Percentiles rank a stretch among this genome's conserved stretches.
These are phyloP conservation scores for Thielaviopsis musarum DNA, from an alignment of 2,329 filamentous ascomycete genomes.

Conservation along the genomic window DNA sequence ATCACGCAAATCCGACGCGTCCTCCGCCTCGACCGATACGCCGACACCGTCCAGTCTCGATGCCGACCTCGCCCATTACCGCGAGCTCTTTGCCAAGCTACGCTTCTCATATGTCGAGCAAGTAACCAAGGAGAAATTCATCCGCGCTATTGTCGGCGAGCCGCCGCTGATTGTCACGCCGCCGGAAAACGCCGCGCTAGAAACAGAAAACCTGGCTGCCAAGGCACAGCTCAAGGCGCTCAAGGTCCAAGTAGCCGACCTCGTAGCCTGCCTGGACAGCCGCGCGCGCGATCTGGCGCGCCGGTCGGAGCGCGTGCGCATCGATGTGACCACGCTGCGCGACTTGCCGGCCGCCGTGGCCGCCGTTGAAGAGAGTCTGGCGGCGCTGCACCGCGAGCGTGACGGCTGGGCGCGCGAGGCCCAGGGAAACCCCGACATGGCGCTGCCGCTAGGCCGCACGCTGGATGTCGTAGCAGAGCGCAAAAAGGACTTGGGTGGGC, in stretches of 20 bases:
- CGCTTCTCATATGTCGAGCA: constrained; percentile 97
- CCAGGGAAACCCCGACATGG: constrained; percentile 22
- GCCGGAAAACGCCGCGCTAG: constrained; percentile 65
- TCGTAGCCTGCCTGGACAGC: constrained; percentile 56
- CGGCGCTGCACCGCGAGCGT: constrained; percentile 26
- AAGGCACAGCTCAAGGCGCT: constrained; percentile 65
- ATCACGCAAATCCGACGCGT: constrained; percentile 56
- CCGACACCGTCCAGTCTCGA: constrained; percentile 61
- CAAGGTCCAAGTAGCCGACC: constrained; percentile 60
- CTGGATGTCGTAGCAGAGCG: constrained; percentile 32
- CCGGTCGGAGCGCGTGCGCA: constrained; percentile 32
- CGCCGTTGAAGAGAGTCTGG: constrained; percentile 31
- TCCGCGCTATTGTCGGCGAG: constrained; percentile 80
- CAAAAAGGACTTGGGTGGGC: constrained; percentile 34
- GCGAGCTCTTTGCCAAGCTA: constrained; percentile 87
- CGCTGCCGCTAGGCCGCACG: constrained; percentile 41
- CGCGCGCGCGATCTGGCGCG: constrained; percentile 41
- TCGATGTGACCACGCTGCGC: constrained; percentile 30
- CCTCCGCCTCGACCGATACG: constrained; percentile 43
- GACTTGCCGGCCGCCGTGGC: constrained; percentile 34
- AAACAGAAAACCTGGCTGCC: constrained; percentile 46
- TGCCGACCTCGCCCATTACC: constrained; percentile 77
- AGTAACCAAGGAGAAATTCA: constrained; percentile 95
- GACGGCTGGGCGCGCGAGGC: constrained; percentile 16
- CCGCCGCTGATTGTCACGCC: constrained; percentile 72